Evolutionary conservation across 2,329 filamentous ascomycete genomes (phyloP).

Genomic region (Aspergillus fumigatus): DNA sequence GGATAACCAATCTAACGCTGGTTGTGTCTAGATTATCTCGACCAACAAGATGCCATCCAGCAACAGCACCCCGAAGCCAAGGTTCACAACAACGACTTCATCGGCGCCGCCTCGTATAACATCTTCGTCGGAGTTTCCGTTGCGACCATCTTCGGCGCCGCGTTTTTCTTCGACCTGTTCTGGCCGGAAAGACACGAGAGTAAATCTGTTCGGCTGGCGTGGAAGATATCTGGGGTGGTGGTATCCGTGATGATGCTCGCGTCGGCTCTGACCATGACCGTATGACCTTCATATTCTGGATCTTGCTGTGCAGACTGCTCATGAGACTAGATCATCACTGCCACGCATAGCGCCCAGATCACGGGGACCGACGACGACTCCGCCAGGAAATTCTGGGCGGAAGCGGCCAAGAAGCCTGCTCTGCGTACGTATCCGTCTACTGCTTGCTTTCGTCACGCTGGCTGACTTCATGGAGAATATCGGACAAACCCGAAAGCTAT

Average conservation of each 20-base stretch:
- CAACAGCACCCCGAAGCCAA: slow-evolving; percentile 35
- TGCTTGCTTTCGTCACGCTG: background rate
- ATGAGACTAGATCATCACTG: slow-evolving; percentile 40
- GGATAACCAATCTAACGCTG: background rate
- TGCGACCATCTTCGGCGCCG: slow-evolving; percentile 55
- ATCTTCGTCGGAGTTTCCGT: slow-evolving; percentile 56
- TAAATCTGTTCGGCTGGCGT: slow-evolving; percentile 47
- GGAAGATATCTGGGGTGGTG: slow-evolving; percentile 50
- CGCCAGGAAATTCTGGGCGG: slow-evolving; percentile 23
- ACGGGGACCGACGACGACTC: slow-evolving; percentile 35
- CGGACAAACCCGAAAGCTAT: slow-evolving; percentile 48
- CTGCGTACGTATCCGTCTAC: slow-evolving; percentile 13
- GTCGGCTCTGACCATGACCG: slow-evolving; percentile 49
- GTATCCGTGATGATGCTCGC: slow-evolving; percentile 42
- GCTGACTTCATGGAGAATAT: slow-evolving; percentile 33
- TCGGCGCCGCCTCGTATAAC: slow-evolving; percentile 54
- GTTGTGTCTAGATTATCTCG: slow-evolving; percentile 46
- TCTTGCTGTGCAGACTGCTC: background rate
- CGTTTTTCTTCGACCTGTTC: slow-evolving; percentile 60
- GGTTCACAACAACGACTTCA: slow-evolving; percentile 53
- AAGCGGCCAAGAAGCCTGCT: slow-evolving; percentile 32
- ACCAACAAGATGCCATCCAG: slow-evolving; percentile 49
- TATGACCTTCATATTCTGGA: slow-evolving; percentile 16
- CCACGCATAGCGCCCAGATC: slow-evolving; percentile 44
- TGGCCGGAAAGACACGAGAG: slow-evolving; percentile 54